Evolutionary conservation across 2,329 filamentous ascomycete genomes (phyloP).

Genomic region (Dothideomycetes sp.): DNA sequence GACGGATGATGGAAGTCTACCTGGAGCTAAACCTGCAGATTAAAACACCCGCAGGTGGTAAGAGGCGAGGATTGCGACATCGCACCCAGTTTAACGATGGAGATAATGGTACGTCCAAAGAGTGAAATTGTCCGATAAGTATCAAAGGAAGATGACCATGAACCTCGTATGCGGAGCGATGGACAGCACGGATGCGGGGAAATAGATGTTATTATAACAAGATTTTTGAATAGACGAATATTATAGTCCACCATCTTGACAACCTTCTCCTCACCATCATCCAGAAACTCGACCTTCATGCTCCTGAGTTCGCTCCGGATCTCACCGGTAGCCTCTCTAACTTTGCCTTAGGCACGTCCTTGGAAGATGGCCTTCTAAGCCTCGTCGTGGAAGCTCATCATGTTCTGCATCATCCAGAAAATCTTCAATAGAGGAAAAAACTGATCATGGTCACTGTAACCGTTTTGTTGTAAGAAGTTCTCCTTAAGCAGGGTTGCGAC

Average conservation of each 20-base stretch:
- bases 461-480: constrained; percentile 98
- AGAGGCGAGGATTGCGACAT: constrained; percentile 34
- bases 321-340: constrained; percentile 79
- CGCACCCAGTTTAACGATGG: too few species aligned
- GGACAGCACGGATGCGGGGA: too few species aligned
- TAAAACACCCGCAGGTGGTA: constrained; percentile 49
- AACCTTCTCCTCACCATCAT: constrained; percentile 69
- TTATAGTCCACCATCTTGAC: constrained; percentile 62
- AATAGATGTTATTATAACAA: constrained; percentile 65
- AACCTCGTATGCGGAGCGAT: too few species aligned
- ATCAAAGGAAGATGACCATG: too few species aligned
- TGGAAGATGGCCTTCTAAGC: constrained; percentile 88
- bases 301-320: constrained; percentile 74
- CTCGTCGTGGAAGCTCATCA: constrained; percentile 97
- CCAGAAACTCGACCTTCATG: constrained; percentile 95
- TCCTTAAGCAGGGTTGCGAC: constrained; percentile 89
- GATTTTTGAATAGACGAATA: constrained; percentile 34
- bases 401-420: constrained; percentile 99
- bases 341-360: constrained; percentile 84
- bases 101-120: too few species aligned
- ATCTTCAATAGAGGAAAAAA: constrained; percentile 99
- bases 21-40: constrained; percentile 51
- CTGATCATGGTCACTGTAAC: constrained; percentile 97
- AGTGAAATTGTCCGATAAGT: too few species aligned
- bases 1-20: constrained; percentile 21